phyloP scores from a whole-genome alignment of 257 asterid genomes.

The Oldenlandia corymbosa region DNA sequence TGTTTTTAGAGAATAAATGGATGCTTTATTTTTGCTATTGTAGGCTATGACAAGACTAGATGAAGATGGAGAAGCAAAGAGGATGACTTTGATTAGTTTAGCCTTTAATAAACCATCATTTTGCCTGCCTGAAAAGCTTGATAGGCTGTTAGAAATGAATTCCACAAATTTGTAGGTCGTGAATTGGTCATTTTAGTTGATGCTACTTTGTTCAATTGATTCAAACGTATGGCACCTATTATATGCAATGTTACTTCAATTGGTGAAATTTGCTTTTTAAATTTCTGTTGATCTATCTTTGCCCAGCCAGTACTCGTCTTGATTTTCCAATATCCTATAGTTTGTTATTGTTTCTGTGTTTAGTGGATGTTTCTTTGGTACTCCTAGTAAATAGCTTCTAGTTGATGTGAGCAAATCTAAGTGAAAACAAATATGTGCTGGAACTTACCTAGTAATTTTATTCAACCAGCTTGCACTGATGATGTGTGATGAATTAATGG shows the following conservation, averaged over 20 bases:
- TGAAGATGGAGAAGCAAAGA: conserved; percentile 71
- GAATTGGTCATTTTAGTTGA: conserved; percentile 3
- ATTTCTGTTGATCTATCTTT: background rate
- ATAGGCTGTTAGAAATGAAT: conserved; percentile 7
- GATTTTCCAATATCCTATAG: background rate
- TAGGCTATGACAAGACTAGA: conserved; percentile 82
- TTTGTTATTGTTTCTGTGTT: background rate
- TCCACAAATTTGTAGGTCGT: background rate
- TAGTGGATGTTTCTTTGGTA: background rate
- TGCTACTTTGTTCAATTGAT: background rate
- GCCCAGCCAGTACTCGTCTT: background rate
- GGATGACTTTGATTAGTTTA: conserved; percentile 34
- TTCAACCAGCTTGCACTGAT: conserved; percentile 81
- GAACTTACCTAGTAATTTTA: conserved; percentile 36
- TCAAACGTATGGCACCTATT: background rate
- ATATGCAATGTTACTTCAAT: background rate
- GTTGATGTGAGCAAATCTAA: background rate
- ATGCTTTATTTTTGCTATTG: conserved; percentile 58
- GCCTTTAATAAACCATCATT: conserved; percentile 26
- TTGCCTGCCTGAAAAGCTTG: conserved; percentile 4
- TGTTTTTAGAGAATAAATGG: conserved; percentile 37
- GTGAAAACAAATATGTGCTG: background rate
- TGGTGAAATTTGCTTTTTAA: background rate
- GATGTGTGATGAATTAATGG: conserved; percentile 67
- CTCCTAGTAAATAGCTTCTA: background rate